phyloP scores from a whole-genome alignment of 2,329 filamentous ascomycete species.

The Claviceps africana region DNA sequence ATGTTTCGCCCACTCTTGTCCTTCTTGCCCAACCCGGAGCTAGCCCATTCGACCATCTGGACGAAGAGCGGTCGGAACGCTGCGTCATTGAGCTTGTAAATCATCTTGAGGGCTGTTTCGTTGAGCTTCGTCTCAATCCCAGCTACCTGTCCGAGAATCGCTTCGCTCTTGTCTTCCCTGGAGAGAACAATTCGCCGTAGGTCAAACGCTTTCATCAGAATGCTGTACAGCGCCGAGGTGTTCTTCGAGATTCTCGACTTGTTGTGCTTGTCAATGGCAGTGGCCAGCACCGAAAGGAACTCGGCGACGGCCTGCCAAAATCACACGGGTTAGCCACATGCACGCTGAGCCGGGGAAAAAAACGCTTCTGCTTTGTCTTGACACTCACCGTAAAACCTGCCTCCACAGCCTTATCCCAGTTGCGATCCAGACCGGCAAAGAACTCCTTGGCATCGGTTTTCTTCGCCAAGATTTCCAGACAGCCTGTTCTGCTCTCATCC shows the following conservation, averaged over 20 bases:
- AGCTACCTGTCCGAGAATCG: conserved; percentile 32
- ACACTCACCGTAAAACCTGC: conserved; percentile 47
- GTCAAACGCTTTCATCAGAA: conserved; percentile 48
- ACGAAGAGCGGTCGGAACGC: conserved; percentile 86
- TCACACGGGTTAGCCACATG: neutral
- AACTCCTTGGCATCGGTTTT: conserved; percentile 65
- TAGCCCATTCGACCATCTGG: conserved; percentile 71
- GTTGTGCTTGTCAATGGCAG: conserved; percentile 60
- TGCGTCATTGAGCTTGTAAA: conserved; percentile 91
- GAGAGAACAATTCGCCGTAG: conserved; percentile 43
- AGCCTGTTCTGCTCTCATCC: conserved; percentile 50
- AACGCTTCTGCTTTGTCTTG: neutral
- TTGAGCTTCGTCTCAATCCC: conserved; percentile 53
- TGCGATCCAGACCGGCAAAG: conserved; percentile 57
- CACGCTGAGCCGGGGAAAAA: neutral
- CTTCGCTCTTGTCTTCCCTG: conserved; percentile 31
- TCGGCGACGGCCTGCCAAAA: conserved; percentile 46
- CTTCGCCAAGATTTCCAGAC: conserved; percentile 61
- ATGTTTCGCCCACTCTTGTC: conserved; percentile 43
- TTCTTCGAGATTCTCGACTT: conserved; percentile 72
- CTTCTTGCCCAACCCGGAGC: conserved; percentile 44
- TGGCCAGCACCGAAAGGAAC: conserved; percentile 53
- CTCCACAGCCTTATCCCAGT: conserved; percentile 52
- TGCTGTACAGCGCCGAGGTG: conserved; percentile 50
- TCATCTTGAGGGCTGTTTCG: conserved; percentile 69